Conservation (phyloP, 495 filamentous ascomycete species). For the Neohortaea acidophila region DNA sequence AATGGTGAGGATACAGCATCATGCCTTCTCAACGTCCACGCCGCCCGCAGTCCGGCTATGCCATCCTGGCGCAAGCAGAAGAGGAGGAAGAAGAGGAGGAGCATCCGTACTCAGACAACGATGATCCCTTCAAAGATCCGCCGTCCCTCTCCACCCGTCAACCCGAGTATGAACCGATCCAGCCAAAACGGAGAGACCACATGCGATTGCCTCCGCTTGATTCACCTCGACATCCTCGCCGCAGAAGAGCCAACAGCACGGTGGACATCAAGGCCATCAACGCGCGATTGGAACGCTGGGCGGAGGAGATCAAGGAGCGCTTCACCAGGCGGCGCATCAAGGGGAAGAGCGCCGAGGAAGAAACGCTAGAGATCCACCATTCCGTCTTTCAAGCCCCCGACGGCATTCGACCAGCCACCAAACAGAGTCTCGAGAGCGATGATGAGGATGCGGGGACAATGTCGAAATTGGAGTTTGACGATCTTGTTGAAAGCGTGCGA, state of each 20-base stretch:
- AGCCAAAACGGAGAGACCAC: conserved; percentile 44
- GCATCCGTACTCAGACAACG: conserved; percentile 39
- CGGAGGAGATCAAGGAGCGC: conserved; percentile 91
- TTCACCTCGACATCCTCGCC: conserved; percentile 34
- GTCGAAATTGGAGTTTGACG: conserved; percentile 70
- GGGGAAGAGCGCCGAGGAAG: conserved; percentile 61
- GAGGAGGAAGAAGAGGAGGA: conserved; percentile 42
- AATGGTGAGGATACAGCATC: too few species aligned
- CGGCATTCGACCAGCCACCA: conserved; percentile 58
- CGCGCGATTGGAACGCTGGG: conserved; percentile 88
- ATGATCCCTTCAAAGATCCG: conserved; percentile 29
- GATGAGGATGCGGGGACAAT: conserved; percentile 38
- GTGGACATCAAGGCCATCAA: conserved; percentile 99
- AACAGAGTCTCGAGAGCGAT: conserved; percentile 51
- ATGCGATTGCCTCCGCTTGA: conserved; percentile 41
- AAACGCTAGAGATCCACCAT: conserved; percentile 88
- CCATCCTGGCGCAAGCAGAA: conserved; percentile 80
- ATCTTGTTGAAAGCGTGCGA: conserved; percentile 76
- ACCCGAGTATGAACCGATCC: conserved; percentile 54
- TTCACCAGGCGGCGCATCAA: conserved; percentile 79
- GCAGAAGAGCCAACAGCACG: conserved; percentile 61
- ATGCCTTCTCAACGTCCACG: conserved; percentile 11
- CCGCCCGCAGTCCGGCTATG: conserved; percentile 56
- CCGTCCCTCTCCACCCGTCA: conserved; percentile 44
- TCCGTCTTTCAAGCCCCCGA: conserved; percentile 90